Percentiles rank a stretch among this genome's conserved stretches.
Conservation (phyloP, 2,329 filamentous ascomycete genomes). For the Bipolaris zeicola region DNA sequence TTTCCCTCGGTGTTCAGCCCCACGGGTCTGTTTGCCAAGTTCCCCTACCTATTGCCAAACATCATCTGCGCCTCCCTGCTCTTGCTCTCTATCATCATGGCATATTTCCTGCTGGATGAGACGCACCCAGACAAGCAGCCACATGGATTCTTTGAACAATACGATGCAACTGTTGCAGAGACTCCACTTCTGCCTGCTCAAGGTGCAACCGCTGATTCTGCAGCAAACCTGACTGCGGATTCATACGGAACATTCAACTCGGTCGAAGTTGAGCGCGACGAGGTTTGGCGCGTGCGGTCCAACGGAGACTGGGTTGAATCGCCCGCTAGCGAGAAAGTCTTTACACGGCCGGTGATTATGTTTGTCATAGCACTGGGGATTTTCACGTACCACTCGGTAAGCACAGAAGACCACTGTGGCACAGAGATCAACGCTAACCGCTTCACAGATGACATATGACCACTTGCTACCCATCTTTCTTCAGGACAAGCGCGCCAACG, state of each 20-base stretch:
- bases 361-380: conserved; percentile 83
- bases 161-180: conserved; percentile 58
- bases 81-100: conserved; percentile 76
- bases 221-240: conserved; percentile 75
- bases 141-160: conserved; percentile 48
- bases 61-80: conserved; percentile 79
- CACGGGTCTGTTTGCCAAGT: conserved; percentile 72
- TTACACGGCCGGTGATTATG: conserved; percentile 70
- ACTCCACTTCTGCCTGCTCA: conserved; percentile 78
- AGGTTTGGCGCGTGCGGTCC: conserved; percentile 58
- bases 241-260: conserved; percentile 76
- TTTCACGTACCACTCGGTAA: conserved; percentile 82
- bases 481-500: conserved; percentile 68
- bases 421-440: conserved; percentile 6
- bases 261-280: conserved; percentile 60
- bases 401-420: background rate
- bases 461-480: conserved; percentile 92
- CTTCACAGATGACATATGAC: conserved; percentile 78
- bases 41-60: conserved; percentile 90
- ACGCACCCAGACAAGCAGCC: conserved; percentile 84
- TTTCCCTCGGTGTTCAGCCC: conserved; percentile 74
- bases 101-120: conserved; percentile 83
- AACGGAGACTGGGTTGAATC: conserved; percentile 53
- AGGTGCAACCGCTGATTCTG: conserved; percentile 73
- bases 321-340: conserved; percentile 53